Conservation (phyloP, 257 asterid species). For the Solanum pennellii region DNA sequence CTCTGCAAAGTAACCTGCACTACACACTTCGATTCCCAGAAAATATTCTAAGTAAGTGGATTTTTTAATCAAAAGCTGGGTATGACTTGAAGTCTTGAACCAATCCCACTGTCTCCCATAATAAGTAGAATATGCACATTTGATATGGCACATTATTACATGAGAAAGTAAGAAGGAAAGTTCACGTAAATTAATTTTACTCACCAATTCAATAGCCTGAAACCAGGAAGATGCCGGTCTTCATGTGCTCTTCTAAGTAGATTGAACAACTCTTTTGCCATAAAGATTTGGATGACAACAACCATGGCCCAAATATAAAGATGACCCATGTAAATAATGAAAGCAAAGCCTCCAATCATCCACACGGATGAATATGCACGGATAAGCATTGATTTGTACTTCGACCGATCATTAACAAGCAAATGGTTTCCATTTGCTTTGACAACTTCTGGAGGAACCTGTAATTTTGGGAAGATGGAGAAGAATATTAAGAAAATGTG, state of each 20-base stretch:
- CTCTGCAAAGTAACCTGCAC: background rate
- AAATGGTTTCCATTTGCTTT: conserved; percentile 44
- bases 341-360: conserved; percentile 93
- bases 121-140: background rate
- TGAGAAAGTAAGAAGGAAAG: background rate
- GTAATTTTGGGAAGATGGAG: conserved; percentile 4
- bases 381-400: conserved; percentile 90
- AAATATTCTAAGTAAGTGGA: background rate
- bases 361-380: conserved; percentile 79
- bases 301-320: conserved; percentile 93
- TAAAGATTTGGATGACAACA: conserved; percentile 82
- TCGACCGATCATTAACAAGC: conserved; percentile 71
- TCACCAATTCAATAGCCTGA: conserved; percentile 90
- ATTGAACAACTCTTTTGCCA: conserved; percentile 89
- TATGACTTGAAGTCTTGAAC: background rate
- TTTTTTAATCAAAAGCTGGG: background rate
- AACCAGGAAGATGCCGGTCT: conserved; percentile 91
- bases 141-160: background rate
- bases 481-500: background rate
- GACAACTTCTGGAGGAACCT: conserved; percentile 63
- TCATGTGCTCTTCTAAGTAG: conserved; percentile 81
- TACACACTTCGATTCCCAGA: background rate
- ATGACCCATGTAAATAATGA: conserved; percentile 88
- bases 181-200: background rate
- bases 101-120: background rate